These are phyloP conservation scores for Stropharia rugosoannulata DNA, from an alignment of 768 basidiomycete genomes.

Conservation along the genomic window DNA sequence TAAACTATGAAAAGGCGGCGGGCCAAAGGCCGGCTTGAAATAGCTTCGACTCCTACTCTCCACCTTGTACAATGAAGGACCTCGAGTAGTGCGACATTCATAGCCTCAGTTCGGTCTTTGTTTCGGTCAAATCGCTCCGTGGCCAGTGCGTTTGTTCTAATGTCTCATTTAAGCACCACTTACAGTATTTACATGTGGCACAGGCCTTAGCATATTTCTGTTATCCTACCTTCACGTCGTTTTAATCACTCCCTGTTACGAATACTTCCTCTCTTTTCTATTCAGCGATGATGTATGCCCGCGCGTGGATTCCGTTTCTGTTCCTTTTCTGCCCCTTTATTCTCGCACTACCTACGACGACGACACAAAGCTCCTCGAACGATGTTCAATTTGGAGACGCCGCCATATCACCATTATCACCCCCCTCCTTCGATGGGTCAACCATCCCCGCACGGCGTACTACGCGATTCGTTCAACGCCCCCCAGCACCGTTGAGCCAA, in stretches of 20 bases:
- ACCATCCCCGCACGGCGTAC: not conserved
- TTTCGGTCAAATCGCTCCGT: too few species aligned
- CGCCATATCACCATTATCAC: slow-evolving; percentile 1
- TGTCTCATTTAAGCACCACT: too few species aligned
- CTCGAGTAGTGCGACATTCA: too few species aligned
- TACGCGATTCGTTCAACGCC: slow-evolving; percentile 3
- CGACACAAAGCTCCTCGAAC: not conserved
- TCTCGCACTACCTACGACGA: not conserved
- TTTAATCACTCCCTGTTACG: not conserved
- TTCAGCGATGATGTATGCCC: not conserved
- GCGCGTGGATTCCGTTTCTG: not conserved
- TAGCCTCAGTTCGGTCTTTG: too few species aligned
- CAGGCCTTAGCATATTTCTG: too few species aligned
- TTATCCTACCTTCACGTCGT: not conserved
- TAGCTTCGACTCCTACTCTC: too few species aligned
- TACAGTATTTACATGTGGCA: too few species aligned
- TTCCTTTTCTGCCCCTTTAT: not conserved
- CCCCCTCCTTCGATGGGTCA: not conserved
- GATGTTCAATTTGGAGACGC: too few species aligned
- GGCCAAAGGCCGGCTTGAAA: too few species aligned
- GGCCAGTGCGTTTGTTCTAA: too few species aligned
- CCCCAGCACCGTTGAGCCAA: not conserved
- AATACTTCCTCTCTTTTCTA: not conserved
- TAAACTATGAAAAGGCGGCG: too few species aligned
- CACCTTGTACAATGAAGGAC: too few species aligned